Percentiles rank a stretch among this genome's conserved stretches.
phyloP scores from a whole-genome alignment of 805 yeast species.

The Ogataea angusta region DNA sequence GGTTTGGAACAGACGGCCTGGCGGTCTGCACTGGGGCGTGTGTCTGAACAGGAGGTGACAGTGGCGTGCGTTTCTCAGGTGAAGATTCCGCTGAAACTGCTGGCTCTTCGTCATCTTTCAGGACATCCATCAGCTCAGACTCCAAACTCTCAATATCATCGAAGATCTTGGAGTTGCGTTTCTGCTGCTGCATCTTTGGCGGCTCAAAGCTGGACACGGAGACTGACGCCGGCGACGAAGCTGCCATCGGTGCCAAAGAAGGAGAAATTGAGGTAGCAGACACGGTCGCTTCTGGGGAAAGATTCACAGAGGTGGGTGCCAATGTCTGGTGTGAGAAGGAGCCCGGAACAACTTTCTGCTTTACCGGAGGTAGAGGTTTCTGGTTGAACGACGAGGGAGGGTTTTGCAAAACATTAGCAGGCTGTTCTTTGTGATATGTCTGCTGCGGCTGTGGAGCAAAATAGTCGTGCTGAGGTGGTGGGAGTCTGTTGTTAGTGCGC shows the following conservation, averaged over 20 bases:
- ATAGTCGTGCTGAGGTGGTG: neutral
- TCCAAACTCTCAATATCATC: conserved; percentile 30
- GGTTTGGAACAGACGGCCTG: neutral
- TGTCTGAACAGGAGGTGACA: neutral
- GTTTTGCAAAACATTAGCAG: neutral
- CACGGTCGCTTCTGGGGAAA: neutral
- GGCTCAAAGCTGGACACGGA: conserved; percentile 3
- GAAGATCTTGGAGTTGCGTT: conserved; percentile 25
- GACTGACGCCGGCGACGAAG: conserved; percentile 1
- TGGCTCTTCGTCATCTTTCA: conserved; percentile 11
- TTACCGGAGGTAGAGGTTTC: neutral
- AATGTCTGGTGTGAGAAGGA: neutral
- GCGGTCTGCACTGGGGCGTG: conserved; percentile 3
- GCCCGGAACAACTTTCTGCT: neutral
- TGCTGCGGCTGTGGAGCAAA: neutral
- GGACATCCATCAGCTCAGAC: conserved; percentile 24
- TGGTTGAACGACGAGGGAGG: neutral
- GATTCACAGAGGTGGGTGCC: neutral
- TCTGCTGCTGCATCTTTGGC: conserved; percentile 5
- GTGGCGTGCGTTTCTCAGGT: neutral
- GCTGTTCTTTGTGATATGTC: neutral
- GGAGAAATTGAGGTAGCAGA: neutral
- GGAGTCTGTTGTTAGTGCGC: neutral
- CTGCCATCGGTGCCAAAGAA: neutral
- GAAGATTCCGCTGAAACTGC: neutral